Evolutionary conservation across 164 flowering plant genomes (phyloP).

Genomic region (Buxus sempervirens): DNA sequence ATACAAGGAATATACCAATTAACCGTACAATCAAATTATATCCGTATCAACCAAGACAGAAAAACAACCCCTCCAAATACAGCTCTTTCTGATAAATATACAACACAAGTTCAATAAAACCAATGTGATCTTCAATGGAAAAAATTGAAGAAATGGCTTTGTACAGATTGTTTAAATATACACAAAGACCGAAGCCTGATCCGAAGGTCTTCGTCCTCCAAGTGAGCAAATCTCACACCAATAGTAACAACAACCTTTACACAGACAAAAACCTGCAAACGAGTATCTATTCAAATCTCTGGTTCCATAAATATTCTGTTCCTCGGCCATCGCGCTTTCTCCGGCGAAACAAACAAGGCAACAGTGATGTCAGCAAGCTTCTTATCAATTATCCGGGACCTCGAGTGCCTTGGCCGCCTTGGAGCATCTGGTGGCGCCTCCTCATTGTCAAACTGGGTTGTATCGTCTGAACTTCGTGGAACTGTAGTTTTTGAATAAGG

Average conservation of each 20-base stretch:
- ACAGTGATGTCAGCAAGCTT: conserved; percentile 43
- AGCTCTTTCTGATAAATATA: too few relatives aligned
- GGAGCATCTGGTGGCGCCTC: conserved; percentile 73
- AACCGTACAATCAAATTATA: too few relatives aligned
- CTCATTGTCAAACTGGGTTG: conserved; percentile 23
- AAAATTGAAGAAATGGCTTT: background rate
- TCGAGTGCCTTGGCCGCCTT: conserved; percentile 22
- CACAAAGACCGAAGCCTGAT: too few relatives aligned
- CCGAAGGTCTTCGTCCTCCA: too few relatives aligned
- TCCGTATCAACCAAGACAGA: too few relatives aligned
- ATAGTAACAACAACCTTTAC: too few relatives aligned
- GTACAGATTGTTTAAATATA: background rate
- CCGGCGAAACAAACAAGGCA: conserved; percentile 34
- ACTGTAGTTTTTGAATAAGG: conserved; percentile 39
- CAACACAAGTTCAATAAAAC: too few relatives aligned
- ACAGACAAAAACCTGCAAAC: background rate
- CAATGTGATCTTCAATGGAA: background rate
- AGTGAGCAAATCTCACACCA: too few relatives aligned
- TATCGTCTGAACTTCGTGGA: conserved; percentile 23
- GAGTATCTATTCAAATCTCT: background rate
- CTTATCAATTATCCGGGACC: conserved; percentile 30
- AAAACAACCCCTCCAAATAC: too few relatives aligned
- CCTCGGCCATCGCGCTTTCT: conserved; percentile 12
- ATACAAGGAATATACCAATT: too few relatives aligned
- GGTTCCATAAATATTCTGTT: background rate